Base-by-base conservation (phyloP, 2,329 filamentous ascomycete species). In the Verticillium klebahnii region DNA sequence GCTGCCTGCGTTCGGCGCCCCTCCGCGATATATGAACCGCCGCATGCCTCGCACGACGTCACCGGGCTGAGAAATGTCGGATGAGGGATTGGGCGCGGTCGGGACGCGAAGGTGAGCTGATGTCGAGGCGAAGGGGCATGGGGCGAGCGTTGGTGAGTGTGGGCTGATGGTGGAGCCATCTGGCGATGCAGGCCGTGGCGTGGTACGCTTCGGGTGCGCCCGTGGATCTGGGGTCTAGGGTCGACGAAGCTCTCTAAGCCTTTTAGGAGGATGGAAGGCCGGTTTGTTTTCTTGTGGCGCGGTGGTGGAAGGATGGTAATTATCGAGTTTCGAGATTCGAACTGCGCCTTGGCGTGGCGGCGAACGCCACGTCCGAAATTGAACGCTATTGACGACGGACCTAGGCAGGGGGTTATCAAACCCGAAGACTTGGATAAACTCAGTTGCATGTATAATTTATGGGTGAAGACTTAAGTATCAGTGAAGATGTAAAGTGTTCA, bases 21-120 rank as follows among this genome's bases (percentile, higher is more conserved):
- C 45, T n/a, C 17, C 6, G 19, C n/a, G 2, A 50, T 55, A 61
- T 29, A 2, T 2, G 37, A 29, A 7, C 2, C 45, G 11, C 17
- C 3, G 50, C 8, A 2, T 14, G 12, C 17, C 14, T 23, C 36
- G 37, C 19, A 25, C 40, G 50, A 63, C 57, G 62, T 64, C 64
- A 64, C 64, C n/a, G 63, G 59, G 63, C 58, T 37, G 64, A 64
- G 59, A 23, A 8, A 36, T 11, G 17, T 1, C n/a, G 23, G 5
- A 39, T 61, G 57, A 56, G 19, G 17, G 31, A 45, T 19, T 59
- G 29, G 31, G 58, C n/a, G 32, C 31, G 11, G 45, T 50, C 45
- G n/a, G 40, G 37, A 40, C 37, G 37, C 36, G 11, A 37, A 25
- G 29, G 58, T 59, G 58, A 59, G 58, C 58, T 59, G 58, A 59